These are phyloP conservation scores for Thielaviopsis ethacetica DNA, from an alignment of 2,329 filamentous ascomycete genomes.

Conservation along the genomic window DNA sequence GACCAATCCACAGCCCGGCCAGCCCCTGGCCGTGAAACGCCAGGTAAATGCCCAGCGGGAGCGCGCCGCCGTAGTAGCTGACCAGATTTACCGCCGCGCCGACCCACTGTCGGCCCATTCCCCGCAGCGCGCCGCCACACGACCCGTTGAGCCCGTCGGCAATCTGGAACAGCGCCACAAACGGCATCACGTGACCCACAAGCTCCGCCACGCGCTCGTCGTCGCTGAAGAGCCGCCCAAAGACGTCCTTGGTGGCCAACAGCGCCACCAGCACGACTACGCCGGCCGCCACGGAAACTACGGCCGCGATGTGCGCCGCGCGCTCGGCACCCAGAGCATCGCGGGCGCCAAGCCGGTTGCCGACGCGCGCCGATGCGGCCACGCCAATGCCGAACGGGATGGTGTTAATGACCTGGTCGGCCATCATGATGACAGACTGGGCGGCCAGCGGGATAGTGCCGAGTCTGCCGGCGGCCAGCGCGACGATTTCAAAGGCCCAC, in stretches of 20 bases:
- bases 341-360: slow-evolving; percentile 60
- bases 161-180: slow-evolving; percentile 78
- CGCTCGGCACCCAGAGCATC: slow-evolving; percentile 49
- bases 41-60: slow-evolving; percentile 69
- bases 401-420: slow-evolving; percentile 70
- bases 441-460: slow-evolving; percentile 68
- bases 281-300: slow-evolving; percentile 55
- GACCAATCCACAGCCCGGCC: slow-evolving; percentile 65
- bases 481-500: slow-evolving; percentile 91
- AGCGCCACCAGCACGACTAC: slow-evolving; percentile 48
- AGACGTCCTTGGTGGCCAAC: slow-evolving; percentile 54
- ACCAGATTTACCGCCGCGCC: slow-evolving; percentile 68
- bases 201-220: slow-evolving; percentile 55
- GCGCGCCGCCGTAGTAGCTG: slow-evolving; percentile 68
- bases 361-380: slow-evolving; percentile 59
- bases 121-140: slow-evolving; percentile 64
- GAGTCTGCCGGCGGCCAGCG: slow-evolving; percentile 62
- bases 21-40: slow-evolving; percentile 79
- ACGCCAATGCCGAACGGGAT: slow-evolving; percentile 79
- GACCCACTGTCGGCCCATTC: slow-evolving; percentile 76
- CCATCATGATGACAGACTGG: slow-evolving; percentile 80
- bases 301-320: slow-evolving; percentile 59
- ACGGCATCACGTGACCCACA: slow-evolving; percentile 66
- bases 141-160: slow-evolving; percentile 75
- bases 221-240: slow-evolving; percentile 68